Percentiles rank a stretch among this genome's conserved stretches.
Evolutionary conservation across 305 asterid species (phyloP).

Genomic region (Fraxinus nigra): DNA sequence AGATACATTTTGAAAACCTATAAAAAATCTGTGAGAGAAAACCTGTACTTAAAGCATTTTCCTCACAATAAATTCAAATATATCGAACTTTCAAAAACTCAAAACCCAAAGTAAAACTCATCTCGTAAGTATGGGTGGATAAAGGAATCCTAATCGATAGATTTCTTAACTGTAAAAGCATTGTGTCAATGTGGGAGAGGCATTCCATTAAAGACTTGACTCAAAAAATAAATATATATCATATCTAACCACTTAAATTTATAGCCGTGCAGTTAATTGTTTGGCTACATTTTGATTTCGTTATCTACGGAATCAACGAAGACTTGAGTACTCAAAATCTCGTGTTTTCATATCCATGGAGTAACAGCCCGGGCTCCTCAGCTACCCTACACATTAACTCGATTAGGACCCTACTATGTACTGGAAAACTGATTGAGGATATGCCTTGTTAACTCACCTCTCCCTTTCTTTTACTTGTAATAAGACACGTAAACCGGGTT

Average conservation of each 20-base stretch:
- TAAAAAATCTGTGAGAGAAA: too few species aligned
- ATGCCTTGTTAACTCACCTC: background rate
- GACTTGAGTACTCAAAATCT: background rate
- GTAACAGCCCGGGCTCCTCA: background rate
- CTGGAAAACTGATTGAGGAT: background rate
- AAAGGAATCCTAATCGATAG: too few species aligned
- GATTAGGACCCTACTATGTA: background rate
- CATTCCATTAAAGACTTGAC: background rate
- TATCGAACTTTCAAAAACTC: background rate
- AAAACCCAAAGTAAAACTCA: too few species aligned
- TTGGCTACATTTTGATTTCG: too few species aligned
- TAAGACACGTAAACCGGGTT: background rate
- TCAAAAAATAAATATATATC: too few species aligned
- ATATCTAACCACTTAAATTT: background rate
- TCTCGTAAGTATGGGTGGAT: background rate
- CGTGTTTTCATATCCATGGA: background rate
- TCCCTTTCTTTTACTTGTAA: background rate
- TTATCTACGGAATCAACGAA: too few species aligned
- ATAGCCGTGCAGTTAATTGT: background rate
- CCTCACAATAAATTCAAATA: background rate
- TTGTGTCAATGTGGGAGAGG: background rate
- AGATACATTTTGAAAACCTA: too few species aligned
- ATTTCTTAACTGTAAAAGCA: too few species aligned
- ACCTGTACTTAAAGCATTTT: too few species aligned
- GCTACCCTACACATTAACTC: background rate